A percentile compares a stretch with the other conserved stretches of the same genome.
These are phyloP conservation scores for Rostrohypoxylon terebratum DNA, from an alignment of 495 filamentous ascomycete genomes.

Conservation along the genomic window DNA sequence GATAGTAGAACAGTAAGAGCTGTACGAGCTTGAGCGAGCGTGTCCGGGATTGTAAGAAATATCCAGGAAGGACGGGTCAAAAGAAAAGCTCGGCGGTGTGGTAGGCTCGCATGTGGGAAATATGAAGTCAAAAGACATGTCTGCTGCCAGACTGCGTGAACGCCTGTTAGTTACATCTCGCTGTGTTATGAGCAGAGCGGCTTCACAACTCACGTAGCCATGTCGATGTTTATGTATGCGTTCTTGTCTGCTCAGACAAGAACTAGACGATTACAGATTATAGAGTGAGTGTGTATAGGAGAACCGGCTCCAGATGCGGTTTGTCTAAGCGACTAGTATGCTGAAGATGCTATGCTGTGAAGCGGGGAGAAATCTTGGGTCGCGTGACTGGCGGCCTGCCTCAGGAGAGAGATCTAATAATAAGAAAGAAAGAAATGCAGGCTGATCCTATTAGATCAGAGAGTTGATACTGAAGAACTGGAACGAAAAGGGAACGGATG, in stretches of 20 bases:
- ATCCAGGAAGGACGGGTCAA: slow-evolving; percentile 65
- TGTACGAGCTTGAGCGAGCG: slow-evolving; percentile 64
- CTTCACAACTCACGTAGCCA: slow-evolving; percentile 64
- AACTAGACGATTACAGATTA: slow-evolving; percentile 56
- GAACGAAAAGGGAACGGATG: slow-evolving; percentile 35
- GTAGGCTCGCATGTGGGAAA: slow-evolving; percentile 61
- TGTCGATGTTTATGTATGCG: slow-evolving; percentile 51
- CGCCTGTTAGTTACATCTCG: slow-evolving; percentile 43
- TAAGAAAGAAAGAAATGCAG: slow-evolving; percentile 42
- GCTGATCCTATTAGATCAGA: slow-evolving; percentile 48
- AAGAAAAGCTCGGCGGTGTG: slow-evolving; percentile 64
- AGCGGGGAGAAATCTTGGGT: slow-evolving; percentile 43
- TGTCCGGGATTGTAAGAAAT: slow-evolving; percentile 61
- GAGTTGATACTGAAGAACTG: slow-evolving; percentile 50
- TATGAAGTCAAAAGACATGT: slow-evolving; percentile 65
- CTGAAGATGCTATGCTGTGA: slow-evolving; percentile 32
- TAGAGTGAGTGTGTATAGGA: slow-evolving; percentile 39
- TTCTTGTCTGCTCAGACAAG: slow-evolving; percentile 53
- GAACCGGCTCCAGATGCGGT: slow-evolving; percentile 43
- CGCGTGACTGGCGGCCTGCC: slow-evolving; percentile 32
- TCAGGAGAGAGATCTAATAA: slow-evolving; percentile 47
- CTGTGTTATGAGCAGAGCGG: slow-evolving; percentile 1
- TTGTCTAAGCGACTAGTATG: slow-evolving; percentile 25
- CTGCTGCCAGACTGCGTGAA: slow-evolving; percentile 59
- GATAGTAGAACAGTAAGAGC: slow-evolving; percentile 67